phyloP scores from a whole-genome alignment of 2,329 filamentous ascomycete species.

The Lachnellula occidentalis region DNA sequence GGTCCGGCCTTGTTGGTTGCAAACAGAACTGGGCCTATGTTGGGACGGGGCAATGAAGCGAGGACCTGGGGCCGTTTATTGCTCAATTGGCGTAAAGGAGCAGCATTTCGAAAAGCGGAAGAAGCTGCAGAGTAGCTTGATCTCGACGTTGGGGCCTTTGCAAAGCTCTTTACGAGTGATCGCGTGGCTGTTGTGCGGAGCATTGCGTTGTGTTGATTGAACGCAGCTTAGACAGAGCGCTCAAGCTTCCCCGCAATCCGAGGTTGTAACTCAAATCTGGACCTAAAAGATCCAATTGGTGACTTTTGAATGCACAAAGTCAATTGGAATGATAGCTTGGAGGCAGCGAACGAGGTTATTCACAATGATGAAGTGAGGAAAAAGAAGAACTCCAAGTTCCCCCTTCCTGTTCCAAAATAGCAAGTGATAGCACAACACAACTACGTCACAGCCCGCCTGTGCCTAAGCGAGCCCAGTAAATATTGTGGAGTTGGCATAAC shows the following conservation, averaged over 20 bases:
- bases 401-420: slow-evolving; percentile 1
- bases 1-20: slow-evolving; percentile 27
- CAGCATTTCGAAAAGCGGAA: slow-evolving; percentile 15
- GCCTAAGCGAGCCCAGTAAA: not conserved
- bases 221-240: slow-evolving; percentile 10
- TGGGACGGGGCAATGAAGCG: slow-evolving; percentile 24
- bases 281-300: slow-evolving; percentile 12
- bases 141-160: slow-evolving; percentile 20
- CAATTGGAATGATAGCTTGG: slow-evolving; percentile 1
- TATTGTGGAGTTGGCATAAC: no score
- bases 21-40: slow-evolving; percentile 43
- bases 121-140: slow-evolving; percentile 26
- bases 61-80: slow-evolving; percentile 22
- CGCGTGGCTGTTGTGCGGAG: slow-evolving; percentile 27
- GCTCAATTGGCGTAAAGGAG: slow-evolving; percentile 17
- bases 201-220: slow-evolving; percentile 22
- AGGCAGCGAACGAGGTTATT: slow-evolving; percentile 1
- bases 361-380: not conserved
- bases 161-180: slow-evolving; percentile 26
- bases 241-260: slow-evolving; percentile 22
- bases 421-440: slow-evolving; percentile 1
- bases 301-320: slow-evolving; percentile 3
- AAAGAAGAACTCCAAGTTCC: not conserved
- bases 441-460: slow-evolving; percentile 5
- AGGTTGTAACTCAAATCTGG: not conserved